phyloP scores from a whole-genome alignment of 2,329 filamentous ascomycete genomes.

The Phialemoniopsis sp. region DNA sequence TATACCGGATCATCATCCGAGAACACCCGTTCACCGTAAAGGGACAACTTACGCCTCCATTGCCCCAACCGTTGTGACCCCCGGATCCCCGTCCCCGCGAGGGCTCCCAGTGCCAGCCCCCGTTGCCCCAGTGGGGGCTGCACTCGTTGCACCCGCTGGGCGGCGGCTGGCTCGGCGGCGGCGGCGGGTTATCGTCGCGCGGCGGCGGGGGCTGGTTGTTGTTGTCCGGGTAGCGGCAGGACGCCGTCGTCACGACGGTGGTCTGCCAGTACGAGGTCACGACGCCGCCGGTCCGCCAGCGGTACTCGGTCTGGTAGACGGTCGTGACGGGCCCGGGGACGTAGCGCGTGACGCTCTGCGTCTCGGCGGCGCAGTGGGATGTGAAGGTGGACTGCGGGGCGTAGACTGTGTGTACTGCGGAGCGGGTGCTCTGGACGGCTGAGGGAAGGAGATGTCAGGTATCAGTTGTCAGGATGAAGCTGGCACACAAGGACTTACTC shows the following conservation, averaged over 20 bases:
- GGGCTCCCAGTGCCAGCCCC: conserved; percentile 11
- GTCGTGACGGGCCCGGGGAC: conserved; percentile 9
- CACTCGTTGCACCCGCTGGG: conserved; percentile 12
- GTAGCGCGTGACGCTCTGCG: conserved; percentile 11
- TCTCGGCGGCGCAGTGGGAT: conserved; percentile 8
- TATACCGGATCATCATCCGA: too few species aligned
- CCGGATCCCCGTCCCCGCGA: neutral
- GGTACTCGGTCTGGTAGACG: conserved; percentile 5
- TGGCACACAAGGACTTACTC: too few species aligned
- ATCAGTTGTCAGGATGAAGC: too few species aligned
- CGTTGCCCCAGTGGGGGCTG: conserved; percentile 11
- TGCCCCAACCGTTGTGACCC: conserved; percentile 1
- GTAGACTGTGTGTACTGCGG: conserved; percentile 6
- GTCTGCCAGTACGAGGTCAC: conserved; percentile 10
- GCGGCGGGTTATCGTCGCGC: conserved; percentile 4
- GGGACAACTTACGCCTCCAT: neutral
- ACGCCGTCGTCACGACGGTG: conserved; percentile 9
- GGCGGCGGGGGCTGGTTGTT: conserved; percentile 3
- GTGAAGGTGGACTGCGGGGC: conserved; percentile 6
- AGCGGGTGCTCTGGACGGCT: conserved; percentile 7
- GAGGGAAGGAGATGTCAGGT: conserved; percentile 1
- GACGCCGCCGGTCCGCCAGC: conserved; percentile 7
- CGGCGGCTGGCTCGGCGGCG: conserved; percentile 6
- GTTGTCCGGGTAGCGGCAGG: conserved; percentile 9
- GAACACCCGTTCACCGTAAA: neutral